Evolutionary conservation across 2,329 filamentous ascomycete species (phyloP).

Genomic region (Incumbomyces lentus): DNA sequence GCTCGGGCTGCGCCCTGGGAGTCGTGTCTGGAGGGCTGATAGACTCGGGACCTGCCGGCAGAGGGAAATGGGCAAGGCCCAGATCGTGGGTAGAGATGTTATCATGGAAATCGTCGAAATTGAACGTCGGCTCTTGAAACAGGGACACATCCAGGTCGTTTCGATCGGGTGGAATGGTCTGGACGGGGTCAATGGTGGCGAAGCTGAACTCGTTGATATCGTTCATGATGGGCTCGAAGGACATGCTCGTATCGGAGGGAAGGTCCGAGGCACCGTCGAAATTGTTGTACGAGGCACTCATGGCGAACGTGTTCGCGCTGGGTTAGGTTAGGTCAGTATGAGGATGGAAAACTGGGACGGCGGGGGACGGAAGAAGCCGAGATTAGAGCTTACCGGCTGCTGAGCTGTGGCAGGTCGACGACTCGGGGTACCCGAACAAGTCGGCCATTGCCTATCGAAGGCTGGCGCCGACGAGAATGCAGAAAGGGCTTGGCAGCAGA

Average conservation of each 20-base stretch:
- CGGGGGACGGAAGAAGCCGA: not conserved
- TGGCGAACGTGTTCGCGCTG: constrained; percentile 17
- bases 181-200: constrained; percentile 29
- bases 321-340: constrained; percentile 8
- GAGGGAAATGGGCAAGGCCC: constrained; percentile 61
- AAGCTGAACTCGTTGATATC: constrained; percentile 31
- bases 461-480: constrained; percentile 33
- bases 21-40: constrained; percentile 26
- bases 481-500: constrained; percentile 10
- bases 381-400: constrained; percentile 15
- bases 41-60: constrained; percentile 40
- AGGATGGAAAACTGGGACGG: too few species aligned
- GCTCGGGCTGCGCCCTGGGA: constrained; percentile 5
- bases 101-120: constrained; percentile 92
- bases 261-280: constrained; percentile 14
- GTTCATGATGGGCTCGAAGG: constrained; percentile 21
- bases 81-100: constrained; percentile 74
- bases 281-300: constrained; percentile 14
- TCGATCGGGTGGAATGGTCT: constrained; percentile 28
- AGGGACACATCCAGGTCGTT: constrained; percentile 25
- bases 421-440: constrained; percentile 43
- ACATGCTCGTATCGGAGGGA: constrained; percentile 15
- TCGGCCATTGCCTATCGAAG: constrained; percentile 41
- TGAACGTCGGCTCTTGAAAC: constrained; percentile 73
- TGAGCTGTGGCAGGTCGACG: constrained; percentile 28